These are phyloP conservation scores for Pseudognaphalium luteoalbum DNA, from an alignment of 129 eudicot species.

Conservation along the genomic window DNA sequence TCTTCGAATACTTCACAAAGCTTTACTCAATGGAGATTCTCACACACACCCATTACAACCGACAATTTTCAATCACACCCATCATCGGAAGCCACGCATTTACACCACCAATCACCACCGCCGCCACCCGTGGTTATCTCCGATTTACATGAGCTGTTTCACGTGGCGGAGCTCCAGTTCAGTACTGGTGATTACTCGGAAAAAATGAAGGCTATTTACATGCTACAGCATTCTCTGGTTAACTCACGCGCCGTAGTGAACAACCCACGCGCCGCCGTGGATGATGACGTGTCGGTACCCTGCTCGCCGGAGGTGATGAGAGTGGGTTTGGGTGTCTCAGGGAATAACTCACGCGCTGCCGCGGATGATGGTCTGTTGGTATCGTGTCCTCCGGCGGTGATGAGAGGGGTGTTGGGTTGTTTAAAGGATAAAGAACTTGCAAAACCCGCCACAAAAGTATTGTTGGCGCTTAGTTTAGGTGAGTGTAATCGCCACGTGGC, in stretches of 20 bases:
- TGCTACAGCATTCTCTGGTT: conserved; percentile 64
- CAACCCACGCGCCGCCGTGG: background rate
- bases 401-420: conserved; percentile 55
- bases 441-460: conserved; percentile 68
- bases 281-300: background rate
- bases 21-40: conserved; percentile 89
- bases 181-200: conserved; percentile 53
- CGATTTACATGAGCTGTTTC: conserved; percentile 63
- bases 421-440: conserved; percentile 40
- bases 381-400: conserved; percentile 57
- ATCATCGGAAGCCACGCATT: background rate
- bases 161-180: conserved; percentile 72
- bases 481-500: conserved; percentile 72
- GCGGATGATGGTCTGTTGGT: conserved; percentile 26
- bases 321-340: background rate
- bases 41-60: conserved; percentile 54
- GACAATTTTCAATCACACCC: conserved; percentile 24
- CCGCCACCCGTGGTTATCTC: conserved; percentile 30
- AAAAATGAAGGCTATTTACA: conserved; percentile 49
- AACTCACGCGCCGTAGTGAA: conserved; percentile 48
- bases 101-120: conserved; percentile 30
- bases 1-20: conserved; percentile 88
- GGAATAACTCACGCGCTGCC: conserved; percentile 42
- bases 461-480: conserved; percentile 65
- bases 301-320: background rate